Percentiles rank a stretch among this genome's conserved stretches.
phyloP scores from a whole-genome alignment of 164 flowering plant genomes.

The Vitis vinifera region ASM3070453v1 NC_081820.1:19037001-19037500 shows the following conservation, averaged over 20 bases:
- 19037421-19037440: conserved; percentile 60
- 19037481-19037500: conserved; percentile 72
- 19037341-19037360: neutral
- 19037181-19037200: conserved; percentile 84
- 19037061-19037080: conserved; percentile 87
- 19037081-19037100: conserved; percentile 69
- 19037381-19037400: too few relatives aligned
- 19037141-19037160: conserved; percentile 79
- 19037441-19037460: conserved; percentile 96
- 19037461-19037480: conserved; percentile 92
- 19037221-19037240: conserved; percentile 93
- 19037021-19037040: too few relatives aligned
- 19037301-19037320: neutral
- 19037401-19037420: too few relatives aligned
- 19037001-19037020: conserved; percentile 11
- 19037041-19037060: too few relatives aligned
- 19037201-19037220: conserved; percentile 90
- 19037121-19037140: conserved; percentile 84
- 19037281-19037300: conserved; percentile 50
- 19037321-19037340: neutral
- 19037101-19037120: conserved; percentile 77
- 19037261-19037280: conserved; percentile 96
- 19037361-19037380: neutral
- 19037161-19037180: conserved; percentile 96
- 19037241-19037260: conserved; percentile 94